Evolutionary conservation across 352 stramenopile species (phyloP).

Genomic region (Poterioochromonas sp.): DNA sequence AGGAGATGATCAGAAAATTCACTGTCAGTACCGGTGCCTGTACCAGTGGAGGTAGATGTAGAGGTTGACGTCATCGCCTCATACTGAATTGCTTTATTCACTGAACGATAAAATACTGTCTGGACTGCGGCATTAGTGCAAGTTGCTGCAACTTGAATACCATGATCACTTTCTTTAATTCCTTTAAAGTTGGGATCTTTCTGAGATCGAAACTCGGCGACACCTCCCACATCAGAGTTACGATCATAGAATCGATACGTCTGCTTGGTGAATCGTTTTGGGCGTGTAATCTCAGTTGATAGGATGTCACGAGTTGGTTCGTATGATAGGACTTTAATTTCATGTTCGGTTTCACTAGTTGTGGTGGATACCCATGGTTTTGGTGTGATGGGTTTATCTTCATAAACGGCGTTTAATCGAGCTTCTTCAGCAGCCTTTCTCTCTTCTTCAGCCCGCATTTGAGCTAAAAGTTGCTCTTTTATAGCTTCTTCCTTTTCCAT

Average conservation of each 20-base stretch:
- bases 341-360: constrained; percentile 35
- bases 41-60: background rate
- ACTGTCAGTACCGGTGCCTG: background rate
- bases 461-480: background rate
- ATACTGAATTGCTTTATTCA: constrained; percentile 44
- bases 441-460: constrained; percentile 29
- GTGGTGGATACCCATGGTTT: constrained; percentile 37
- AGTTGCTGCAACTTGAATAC: constrained; percentile 27
- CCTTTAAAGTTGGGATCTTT: constrained; percentile 46
- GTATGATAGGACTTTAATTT: constrained; percentile 39
- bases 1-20: constrained; percentile 29
- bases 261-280: constrained; percentile 35
- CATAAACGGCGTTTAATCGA: constrained; percentile 43
- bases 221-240: constrained; percentile 40
- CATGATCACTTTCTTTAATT: constrained; percentile 33
- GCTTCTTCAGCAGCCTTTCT: constrained; percentile 39
- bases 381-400: constrained; percentile 45
- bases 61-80: constrained; percentile 16
- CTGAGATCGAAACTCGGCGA: constrained; percentile 40
- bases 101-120: constrained; percentile 40
- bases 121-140: constrained; percentile 32
- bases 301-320: constrained; percentile 31
- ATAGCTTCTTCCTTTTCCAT: constrained; percentile 31
- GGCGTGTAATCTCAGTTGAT: constrained; percentile 37
- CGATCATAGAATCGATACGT: constrained; percentile 38